These are phyloP conservation scores for Beauveria pseudobassiana DNA, from an alignment of 2,329 filamentous ascomycete species.

Conservation along the genomic window DNA sequence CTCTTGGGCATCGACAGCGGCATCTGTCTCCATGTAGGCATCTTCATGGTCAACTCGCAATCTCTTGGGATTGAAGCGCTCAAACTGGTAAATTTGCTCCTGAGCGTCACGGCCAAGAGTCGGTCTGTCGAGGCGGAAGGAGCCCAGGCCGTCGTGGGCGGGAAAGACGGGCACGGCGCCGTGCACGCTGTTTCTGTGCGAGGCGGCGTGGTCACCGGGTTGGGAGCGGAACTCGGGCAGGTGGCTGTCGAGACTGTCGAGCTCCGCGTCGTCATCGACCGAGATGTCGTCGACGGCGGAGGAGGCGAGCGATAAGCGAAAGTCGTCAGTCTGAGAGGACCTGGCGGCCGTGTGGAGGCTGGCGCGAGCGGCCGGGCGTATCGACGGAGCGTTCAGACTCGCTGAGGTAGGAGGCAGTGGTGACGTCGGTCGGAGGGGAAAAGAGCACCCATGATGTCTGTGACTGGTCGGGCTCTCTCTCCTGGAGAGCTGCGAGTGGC, in stretches of 20 bases:
- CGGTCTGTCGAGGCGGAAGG: constrained; percentile 62
- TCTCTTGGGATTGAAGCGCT: constrained; percentile 70
- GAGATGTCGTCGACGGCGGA: constrained; percentile 30
- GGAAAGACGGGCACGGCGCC: constrained; percentile 65
- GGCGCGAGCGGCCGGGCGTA: constrained; percentile 62
- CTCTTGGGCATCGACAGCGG: constrained; percentile 37
- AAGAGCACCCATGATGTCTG: constrained; percentile 92
- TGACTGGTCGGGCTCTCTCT: constrained; percentile 53
- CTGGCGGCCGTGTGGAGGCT: constrained; percentile 64
- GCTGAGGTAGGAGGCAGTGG: constrained; percentile 60
- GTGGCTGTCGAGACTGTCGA: constrained; percentile 90
- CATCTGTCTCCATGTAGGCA: constrained; percentile 32
- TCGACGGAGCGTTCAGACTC: constrained; percentile 59
- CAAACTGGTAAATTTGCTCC: constrained; percentile 83
- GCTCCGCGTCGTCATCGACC: constrained; percentile 63
- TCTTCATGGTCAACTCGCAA: constrained; percentile 48
- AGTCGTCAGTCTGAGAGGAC: constrained; percentile 45
- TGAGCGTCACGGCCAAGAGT: constrained; percentile 53
- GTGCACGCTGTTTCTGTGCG: constrained; percentile 29
- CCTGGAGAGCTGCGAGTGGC: constrained; percentile 19
- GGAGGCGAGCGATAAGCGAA: constrained; percentile 30
- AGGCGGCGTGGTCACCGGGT: constrained; percentile 24
- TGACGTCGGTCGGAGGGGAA: constrained; percentile 60
- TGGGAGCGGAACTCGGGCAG: constrained; percentile 76
- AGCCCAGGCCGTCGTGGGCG: constrained; percentile 83